These are phyloP conservation scores for Cystobasidiaceae sp. DNA, from an alignment of 1,284 basidiomycete genomes.

Conservation along the genomic window DNA sequence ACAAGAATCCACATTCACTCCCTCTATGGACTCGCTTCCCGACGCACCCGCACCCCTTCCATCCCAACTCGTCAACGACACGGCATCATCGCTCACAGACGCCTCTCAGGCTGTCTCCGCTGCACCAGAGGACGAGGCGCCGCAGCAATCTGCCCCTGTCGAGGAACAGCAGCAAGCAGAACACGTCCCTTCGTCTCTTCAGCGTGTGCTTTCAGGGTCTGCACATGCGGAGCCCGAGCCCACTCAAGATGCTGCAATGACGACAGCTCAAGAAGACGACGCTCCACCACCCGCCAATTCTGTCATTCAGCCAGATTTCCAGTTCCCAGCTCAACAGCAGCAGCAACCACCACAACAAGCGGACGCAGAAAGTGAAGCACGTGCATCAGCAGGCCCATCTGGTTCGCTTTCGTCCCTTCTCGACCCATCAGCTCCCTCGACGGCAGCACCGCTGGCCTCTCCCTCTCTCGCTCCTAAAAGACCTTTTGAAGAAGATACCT, in stretches of 20 bases:
- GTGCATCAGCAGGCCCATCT: neutral
- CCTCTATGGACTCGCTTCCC: constrained; percentile 11
- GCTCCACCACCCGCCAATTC: no score
- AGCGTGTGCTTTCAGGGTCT: no score
- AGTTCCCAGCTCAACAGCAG: neutral
- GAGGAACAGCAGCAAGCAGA: neutral
- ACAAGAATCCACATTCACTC: neutral
- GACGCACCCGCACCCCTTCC: constrained; percentile 24
- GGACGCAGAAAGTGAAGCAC: neutral
- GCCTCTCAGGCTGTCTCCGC: neutral
- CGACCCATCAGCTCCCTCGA: constrained; percentile 3
- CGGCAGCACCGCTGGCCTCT: neutral
- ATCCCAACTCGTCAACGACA: constrained; percentile 21
- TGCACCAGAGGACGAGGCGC: neutral
- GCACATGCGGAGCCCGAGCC: neutral
- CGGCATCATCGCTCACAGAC: constrained; percentile 10
- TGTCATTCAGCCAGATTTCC: neutral
- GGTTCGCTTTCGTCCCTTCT: constrained; percentile 2
- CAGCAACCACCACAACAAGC: neutral
- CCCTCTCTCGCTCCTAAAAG: constrained; percentile 19
- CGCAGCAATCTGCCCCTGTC: neutral
- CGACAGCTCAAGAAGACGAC: no score
- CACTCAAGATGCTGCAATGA: neutral
- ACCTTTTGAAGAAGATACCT: constrained; percentile 16
- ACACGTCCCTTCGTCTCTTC: neutral